A percentile compares a stretch with the other conserved stretches of the same genome.
Conservation (phyloP, 257 asterid genomes). For the Gentiana macrophylla region DNA sequence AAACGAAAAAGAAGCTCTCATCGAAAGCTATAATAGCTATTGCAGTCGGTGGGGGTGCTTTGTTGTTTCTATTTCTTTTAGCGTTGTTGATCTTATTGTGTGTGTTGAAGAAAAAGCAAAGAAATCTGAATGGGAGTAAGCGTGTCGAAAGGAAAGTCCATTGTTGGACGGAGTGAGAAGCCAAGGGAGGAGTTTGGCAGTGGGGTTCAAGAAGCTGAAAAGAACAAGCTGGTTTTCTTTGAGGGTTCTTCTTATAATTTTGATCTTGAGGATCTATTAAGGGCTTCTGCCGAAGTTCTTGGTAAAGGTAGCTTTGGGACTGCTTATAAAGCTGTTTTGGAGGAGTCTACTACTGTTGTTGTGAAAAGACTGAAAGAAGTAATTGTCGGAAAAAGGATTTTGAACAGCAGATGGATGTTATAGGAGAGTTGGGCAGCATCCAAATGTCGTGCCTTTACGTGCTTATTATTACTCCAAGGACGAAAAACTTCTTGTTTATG, state of each 20-base stretch:
- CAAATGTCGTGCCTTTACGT: conserved; percentile 64
- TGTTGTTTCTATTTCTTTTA: conserved; percentile 32
- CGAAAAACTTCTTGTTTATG: conserved; percentile 88
- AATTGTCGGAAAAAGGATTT: conserved; percentile 83
- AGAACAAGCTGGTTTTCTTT: conserved; percentile 80
- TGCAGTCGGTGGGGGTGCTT: conserved; percentile 63
- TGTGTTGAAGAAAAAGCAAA: conserved; percentile 40
- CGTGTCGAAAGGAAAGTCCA: conserved; percentile 55
- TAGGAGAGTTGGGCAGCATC: conserved; percentile 79
- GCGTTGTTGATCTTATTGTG: conserved; percentile 39
- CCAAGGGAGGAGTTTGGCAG: conserved; percentile 91
- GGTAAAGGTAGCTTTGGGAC: conserved; percentile 97
- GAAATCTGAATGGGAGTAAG: conserved; percentile 13
- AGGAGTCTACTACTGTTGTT: conserved; percentile 86
- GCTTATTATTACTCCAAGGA: conserved; percentile 98
- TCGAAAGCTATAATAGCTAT: conserved; percentile 62
- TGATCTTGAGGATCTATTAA: conserved; percentile 85
- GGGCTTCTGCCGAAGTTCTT: conserved; percentile 89
- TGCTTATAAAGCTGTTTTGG: conserved; percentile 85
- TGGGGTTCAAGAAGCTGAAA: conserved; percentile 85
- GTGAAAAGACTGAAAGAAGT: conserved; percentile 92
- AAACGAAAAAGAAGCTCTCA: conserved; percentile 34
- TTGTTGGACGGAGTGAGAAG: conserved; percentile 62
- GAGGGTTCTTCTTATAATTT: conserved; percentile 87
- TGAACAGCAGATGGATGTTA: conserved; percentile 90